A percentile compares a stretch with the other conserved stretches of the same genome.
Evolutionary conservation across 2,329 filamentous ascomycete species (phyloP).

Genomic region (Ceratocystis colombiana): DNA sequence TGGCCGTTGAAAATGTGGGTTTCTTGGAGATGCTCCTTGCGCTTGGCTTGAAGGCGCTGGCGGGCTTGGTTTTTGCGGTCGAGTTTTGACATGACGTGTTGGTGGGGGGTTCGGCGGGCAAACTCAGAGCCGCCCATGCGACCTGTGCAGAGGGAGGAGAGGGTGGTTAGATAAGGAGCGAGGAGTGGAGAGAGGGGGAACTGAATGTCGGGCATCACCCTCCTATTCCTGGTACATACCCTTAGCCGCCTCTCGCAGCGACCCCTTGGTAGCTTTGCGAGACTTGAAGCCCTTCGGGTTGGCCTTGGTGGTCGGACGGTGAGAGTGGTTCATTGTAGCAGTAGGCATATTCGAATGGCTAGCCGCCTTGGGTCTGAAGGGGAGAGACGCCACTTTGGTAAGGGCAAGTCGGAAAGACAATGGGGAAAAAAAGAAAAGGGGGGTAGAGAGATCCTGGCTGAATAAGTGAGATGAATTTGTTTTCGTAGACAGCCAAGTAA

Average conservation of each 20-base stretch:
- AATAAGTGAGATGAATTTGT: not conserved
- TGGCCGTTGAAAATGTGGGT: slow-evolving; percentile 74
- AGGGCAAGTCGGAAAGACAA: slow-evolving; percentile 7
- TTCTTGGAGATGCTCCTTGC: slow-evolving; percentile 69
- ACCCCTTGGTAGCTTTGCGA: slow-evolving; percentile 77
- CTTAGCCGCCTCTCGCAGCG: slow-evolving; percentile 75
- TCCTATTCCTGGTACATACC: slow-evolving; percentile 39
- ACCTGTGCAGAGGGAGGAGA: slow-evolving; percentile 41
- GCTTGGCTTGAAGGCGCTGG: slow-evolving; percentile 75
- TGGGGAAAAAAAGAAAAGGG: not conserved
- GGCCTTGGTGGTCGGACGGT: slow-evolving; percentile 84
- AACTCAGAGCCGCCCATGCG: slow-evolving; percentile 61
- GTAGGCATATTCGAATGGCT: slow-evolving; percentile 55
- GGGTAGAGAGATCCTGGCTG: not conserved
- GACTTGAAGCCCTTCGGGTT: slow-evolving; percentile 88
- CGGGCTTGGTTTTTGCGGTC: slow-evolving; percentile 91
- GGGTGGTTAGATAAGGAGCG: not conserved
- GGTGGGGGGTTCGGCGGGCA: slow-evolving; percentile 76
- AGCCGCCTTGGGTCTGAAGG: slow-evolving; percentile 81
- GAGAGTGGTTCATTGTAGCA: slow-evolving; percentile 65
- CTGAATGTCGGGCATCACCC: slow-evolving; percentile 25
- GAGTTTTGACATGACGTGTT: slow-evolving; percentile 95
- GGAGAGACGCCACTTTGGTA: slow-evolving; percentile 56
- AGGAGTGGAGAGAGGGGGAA: not conserved
- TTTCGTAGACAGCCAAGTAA: not conserved